These are phyloP conservation scores for Entonaema liquescens DNA, from an alignment of 495 filamentous ascomycete genomes.

Conservation along the genomic window DNA sequence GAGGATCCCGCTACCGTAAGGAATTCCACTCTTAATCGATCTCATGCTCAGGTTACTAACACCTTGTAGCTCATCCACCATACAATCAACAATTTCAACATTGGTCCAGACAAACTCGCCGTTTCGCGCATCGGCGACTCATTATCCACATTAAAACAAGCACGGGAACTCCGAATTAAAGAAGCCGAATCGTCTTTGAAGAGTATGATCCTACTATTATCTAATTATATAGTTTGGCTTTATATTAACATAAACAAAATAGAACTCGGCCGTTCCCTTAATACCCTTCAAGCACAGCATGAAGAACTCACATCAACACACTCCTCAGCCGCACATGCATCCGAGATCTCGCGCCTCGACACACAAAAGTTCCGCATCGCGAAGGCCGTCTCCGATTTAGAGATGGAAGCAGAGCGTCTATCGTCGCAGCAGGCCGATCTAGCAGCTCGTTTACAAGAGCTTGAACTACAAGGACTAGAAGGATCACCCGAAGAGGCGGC, in stretches of 20 bases:
- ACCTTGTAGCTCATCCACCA: constrained; percentile 79
- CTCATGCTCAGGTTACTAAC: constrained; percentile 36
- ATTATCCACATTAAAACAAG: constrained; percentile 77
- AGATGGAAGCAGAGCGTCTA: constrained; percentile 90
- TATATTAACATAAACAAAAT: constrained; percentile 15
- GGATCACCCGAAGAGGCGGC: constrained; percentile 55
- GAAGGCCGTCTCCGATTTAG: constrained; percentile 84
- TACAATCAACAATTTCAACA: constrained; percentile 94
- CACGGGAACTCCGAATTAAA: constrained; percentile 77
- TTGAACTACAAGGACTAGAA: constrained; percentile 83
- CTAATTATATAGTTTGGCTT: background rate
- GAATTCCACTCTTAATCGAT: background rate
- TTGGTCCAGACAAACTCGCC: constrained; percentile 82
- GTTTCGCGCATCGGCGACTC: constrained; percentile 88
- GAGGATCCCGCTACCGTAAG: constrained; percentile 87
- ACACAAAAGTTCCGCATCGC: constrained; percentile 94
- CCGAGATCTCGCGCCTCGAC: constrained; percentile 82
- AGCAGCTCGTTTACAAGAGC: constrained; percentile 75
- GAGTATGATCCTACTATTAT: constrained; percentile 47
- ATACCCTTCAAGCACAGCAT: constrained; percentile 73
- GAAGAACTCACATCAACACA: constrained; percentile 73
- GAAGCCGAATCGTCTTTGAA: constrained; percentile 76
- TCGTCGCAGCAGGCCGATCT: constrained; percentile 82
- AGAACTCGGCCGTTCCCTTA: constrained; percentile 75
- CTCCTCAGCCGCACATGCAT: constrained; percentile 78